Conservation (phyloP, 2,329 filamentous ascomycete genomes). For the Aspergillus sp. region DNA sequence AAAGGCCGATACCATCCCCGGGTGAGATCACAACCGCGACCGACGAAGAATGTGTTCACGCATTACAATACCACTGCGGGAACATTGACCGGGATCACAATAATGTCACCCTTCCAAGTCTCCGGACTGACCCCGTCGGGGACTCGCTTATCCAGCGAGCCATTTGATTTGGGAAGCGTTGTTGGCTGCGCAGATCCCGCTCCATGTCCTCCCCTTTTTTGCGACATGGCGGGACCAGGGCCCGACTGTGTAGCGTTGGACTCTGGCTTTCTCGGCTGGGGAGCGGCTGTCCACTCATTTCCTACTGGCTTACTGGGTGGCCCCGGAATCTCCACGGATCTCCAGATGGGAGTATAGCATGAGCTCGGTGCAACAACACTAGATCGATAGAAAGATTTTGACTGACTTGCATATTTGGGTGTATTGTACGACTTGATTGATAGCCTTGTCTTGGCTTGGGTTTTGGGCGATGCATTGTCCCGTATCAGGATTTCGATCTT, state of each 20-base stretch:
- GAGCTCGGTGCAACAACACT: constrained; percentile 1
- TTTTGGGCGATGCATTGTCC: background rate
- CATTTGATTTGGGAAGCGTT: constrained; percentile 28
- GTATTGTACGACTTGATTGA: constrained; percentile 7
- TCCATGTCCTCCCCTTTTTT: constrained; percentile 30
- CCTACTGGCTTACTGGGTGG: constrained; percentile 20
- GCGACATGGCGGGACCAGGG: constrained; percentile 25
- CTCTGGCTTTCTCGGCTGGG: constrained; percentile 23
- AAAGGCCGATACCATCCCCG: constrained; percentile 23
- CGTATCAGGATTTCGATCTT: background rate
- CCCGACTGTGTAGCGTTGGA: constrained; percentile 23
- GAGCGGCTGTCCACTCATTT: constrained; percentile 14
- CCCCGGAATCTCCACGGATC: constrained; percentile 21
- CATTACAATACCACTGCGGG: constrained; percentile 12
- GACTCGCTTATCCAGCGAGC: constrained; percentile 18
- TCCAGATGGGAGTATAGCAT: constrained; percentile 21
- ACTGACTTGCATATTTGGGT: constrained; percentile 13
- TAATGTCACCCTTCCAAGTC: constrained; percentile 16
- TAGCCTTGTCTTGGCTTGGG: constrained; percentile 4
- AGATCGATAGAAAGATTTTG: constrained; percentile 1
- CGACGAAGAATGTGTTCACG: constrained; percentile 17
- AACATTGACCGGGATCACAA: constrained; percentile 6
- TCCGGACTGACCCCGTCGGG: constrained; percentile 17
- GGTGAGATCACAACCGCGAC: constrained; percentile 17
- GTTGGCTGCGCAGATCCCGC: constrained; percentile 31